Evolutionary conservation across 306 rosid species (phyloP), one percentile per base, ranked within the genome.

Genomic region (Abrus precatorius): DNA sequence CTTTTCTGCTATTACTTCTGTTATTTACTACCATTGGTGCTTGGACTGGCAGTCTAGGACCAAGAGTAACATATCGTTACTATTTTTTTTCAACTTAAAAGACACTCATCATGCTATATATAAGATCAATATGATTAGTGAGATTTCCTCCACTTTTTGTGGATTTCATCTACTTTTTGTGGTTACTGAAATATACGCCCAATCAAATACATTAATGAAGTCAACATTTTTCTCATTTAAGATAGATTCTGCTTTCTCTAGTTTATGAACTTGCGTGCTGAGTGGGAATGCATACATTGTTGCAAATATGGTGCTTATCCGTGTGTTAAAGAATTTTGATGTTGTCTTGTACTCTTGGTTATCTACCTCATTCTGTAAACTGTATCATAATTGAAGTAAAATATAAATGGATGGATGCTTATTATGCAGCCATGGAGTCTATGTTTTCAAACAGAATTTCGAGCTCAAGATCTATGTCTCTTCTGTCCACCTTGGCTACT

Each of bases 401-500:
- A 71, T 27, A 50, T 72, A 45, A 82, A 52, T 14, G 63, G 66
- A 28, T 62, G 59, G 45, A 38, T 78, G 59, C 57, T 36, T 79
- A 45, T 80, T 50, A 77, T 87, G 80, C 95, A 95, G 99, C 91
- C 72, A 32, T 80, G 34, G 97, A 91, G 84, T 90, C 92, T 13
- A 79, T 86, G 64, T 55, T 90, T 80, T 89, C 97, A 71, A 90
- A 93, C 72, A 93, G 97, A 77, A 83, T 90, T 76, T 87, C 89
- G 54, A 91, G 99, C 88, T 91, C 99, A 59, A 87, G 91, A 48
- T 91, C 99, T 6, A 84, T 85, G 79, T 91, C 97, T 78, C 80
- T 89, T 74, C 80, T 86, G 78, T 93, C 99, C 77, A 80, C 91
- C 60, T 83, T 90, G 90, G 89, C 94, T 65, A 83, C 94, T 69